These are phyloP conservation scores for Thuja plicata DNA, from an alignment of 83 land plant species.

Conservation along the genomic window DNA sequence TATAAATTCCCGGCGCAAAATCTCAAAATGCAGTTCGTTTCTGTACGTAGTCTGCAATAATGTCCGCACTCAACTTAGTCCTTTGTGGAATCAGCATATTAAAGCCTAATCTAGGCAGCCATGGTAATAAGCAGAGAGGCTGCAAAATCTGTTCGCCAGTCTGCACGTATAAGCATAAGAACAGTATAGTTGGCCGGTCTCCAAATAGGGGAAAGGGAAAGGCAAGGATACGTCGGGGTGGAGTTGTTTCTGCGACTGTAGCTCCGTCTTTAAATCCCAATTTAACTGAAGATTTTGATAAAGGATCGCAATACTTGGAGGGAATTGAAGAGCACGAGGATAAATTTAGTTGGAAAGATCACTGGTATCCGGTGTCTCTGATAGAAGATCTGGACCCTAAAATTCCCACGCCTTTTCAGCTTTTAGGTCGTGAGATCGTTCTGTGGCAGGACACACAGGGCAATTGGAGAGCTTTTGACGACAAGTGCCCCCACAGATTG, in stretches of 20 bases:
- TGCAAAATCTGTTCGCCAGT: background rate
- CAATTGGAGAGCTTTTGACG: slow-evolving; percentile 88
- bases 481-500: slow-evolving; percentile 91
- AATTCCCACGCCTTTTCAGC: slow-evolving; percentile 92
- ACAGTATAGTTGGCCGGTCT: background rate
- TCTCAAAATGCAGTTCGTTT: background rate
- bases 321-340: slow-evolving; percentile 16
- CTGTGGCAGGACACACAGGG: slow-evolving; percentile 73
- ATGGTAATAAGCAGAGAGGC: background rate
- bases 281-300: background rate
- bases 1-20: background rate
- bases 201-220: background rate
- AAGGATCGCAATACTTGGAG: slow-evolving; percentile 16
- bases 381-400: slow-evolving; percentile 83
- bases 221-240: background rate
- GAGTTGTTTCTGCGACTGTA: background rate
- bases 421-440: slow-evolving; percentile 85
- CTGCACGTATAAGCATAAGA: background rate
- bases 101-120: background rate
- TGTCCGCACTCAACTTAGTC: background rate
- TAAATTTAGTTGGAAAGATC: slow-evolving; percentile 84
- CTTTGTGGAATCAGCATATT: background rate
- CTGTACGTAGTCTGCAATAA: background rate
- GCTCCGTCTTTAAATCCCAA: background rate
- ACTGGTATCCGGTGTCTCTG: slow-evolving; percentile 97